Evolutionary conservation across 306 rosid genomes (phyloP).

Genomic region (Luffa acutangula): DNA sequence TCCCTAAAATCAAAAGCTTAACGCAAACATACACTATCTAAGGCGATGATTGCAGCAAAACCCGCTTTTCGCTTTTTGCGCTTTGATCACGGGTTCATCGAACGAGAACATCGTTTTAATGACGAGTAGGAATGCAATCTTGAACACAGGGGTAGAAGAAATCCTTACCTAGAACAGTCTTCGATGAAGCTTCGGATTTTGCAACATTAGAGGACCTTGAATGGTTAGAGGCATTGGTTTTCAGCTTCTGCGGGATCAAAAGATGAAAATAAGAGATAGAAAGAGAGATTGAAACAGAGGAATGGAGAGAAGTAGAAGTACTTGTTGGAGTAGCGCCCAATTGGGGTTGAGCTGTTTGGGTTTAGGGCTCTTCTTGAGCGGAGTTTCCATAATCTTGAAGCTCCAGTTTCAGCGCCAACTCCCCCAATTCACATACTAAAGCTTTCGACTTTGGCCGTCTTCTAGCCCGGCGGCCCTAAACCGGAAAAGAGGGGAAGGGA

Average conservation of each 20-base stretch:
- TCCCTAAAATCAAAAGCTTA: background rate
- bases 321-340: conserved; percentile 75
- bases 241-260: conserved; percentile 45
- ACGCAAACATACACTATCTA: background rate
- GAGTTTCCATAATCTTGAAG: conserved; percentile 28
- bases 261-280: background rate
- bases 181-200: conserved; percentile 19
- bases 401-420: background rate
- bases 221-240: conserved; percentile 30
- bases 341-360: conserved; percentile 55
- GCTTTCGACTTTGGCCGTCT: background rate
- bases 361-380: conserved; percentile 31
- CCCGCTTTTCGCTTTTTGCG: background rate
- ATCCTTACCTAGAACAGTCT: conserved; percentile 44
- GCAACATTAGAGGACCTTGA: conserved; percentile 21
- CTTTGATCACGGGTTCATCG: background rate
- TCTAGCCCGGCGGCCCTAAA: background rate
- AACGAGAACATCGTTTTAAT: background rate
- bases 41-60: background rate
- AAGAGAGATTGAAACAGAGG: background rate
- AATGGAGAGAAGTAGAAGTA: conserved; percentile 10
- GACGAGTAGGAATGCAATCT: background rate
- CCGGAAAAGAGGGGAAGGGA: no score
- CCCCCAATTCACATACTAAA: background rate
- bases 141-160: background rate